Conservation (phyloP, 495 filamentous ascomycete species). For the Neohortaea acidophila region DNA sequence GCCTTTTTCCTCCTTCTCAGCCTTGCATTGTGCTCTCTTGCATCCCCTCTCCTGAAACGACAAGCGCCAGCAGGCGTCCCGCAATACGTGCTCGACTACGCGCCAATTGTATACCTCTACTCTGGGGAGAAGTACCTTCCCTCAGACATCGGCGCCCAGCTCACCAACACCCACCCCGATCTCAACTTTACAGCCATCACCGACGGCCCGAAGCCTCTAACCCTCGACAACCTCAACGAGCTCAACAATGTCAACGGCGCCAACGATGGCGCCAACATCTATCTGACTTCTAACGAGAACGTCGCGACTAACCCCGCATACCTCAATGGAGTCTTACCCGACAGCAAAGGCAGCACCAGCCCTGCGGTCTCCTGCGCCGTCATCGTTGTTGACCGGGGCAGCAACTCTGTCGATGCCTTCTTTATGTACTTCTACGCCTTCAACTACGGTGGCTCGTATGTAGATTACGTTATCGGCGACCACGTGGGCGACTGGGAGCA, state of each 20-base stretch:
- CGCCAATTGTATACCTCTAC: slow-evolving; percentile 5
- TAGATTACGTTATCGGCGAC: slow-evolving; percentile 32
- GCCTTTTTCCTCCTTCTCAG: too few relatives aligned
- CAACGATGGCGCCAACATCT: slow-evolving; percentile 41
- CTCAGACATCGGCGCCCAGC: slow-evolving; percentile 41
- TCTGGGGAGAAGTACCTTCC: slow-evolving; percentile 31
- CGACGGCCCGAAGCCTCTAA: slow-evolving; percentile 32
- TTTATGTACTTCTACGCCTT: slow-evolving; percentile 58
- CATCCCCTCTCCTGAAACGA: neutral
- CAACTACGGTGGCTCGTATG: slow-evolving; percentile 31
- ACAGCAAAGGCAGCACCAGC: slow-evolving; percentile 33
- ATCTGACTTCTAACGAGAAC: slow-evolving; percentile 43
- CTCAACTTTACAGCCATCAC: slow-evolving; percentile 36
- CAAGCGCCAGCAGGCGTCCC: slow-evolving; percentile 9
- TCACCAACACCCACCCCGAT: slow-evolving; percentile 39
- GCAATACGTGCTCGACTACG: slow-evolving; percentile 2
- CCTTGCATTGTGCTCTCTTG: too few relatives aligned
- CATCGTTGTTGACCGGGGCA: slow-evolving; percentile 41
- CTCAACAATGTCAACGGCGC: slow-evolving; percentile 23
- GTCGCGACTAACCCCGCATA: slow-evolving; percentile 38
- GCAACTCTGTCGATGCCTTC: slow-evolving; percentile 44
- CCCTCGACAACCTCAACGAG: slow-evolving; percentile 38
- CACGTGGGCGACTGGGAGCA: slow-evolving; percentile 58
- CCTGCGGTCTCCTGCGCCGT: slow-evolving; percentile 35
- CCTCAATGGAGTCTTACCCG: slow-evolving; percentile 32